Evolutionary conservation across 2,329 filamentous ascomycete genomes (phyloP), one percentile per base, ranked within the genome.

Genomic region (Botrytis hyacinthi): DNA sequence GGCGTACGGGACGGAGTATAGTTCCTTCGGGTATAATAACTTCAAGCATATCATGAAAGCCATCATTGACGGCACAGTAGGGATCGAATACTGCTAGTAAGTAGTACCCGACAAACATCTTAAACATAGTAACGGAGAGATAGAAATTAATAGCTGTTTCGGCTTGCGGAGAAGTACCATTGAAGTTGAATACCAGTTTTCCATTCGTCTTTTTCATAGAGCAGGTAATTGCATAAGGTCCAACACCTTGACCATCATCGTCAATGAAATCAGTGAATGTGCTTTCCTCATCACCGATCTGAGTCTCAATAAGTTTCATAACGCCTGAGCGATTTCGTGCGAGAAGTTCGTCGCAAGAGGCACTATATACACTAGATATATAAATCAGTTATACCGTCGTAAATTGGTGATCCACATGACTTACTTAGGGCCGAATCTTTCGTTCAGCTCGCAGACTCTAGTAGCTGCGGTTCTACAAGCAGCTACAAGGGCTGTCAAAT

Each of bases 141-240:
- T 57, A 71, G 18, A 71, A 71, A 22, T 71, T 71, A 6, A 71
- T 71, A 20, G 60, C 51, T 65, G 69, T 71, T 65, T 54, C 60
- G 7, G 60, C 70, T 54, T 71, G 44, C 5, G 60, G 70, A 42
- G 44, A 71, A 65, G 60, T 65, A 44, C 59, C 60, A n/a, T 40
- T 54, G 35, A 71, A 71, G 26, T 65, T 46, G 12, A 71, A 71
- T 9, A 61, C 32, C 3, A 71, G 44, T 57, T 71, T 71, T 26
- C 44, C 60, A 22, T 65, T 44, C 9, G 22, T 14, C 10, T 71
- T 71, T 62, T 57, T 71, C 59, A 65, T 63, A 4, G 35, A 71
- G 57, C 57, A 71, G 2, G 57, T 65, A 22, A 57, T 71, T 20
- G 70, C 59, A 20, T 63, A 71, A 51, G 59, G 70, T 26, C 44